phyloP scores from a whole-genome alignment of 1,284 basidiomycete genomes.

The Ganoderma sinense region DNA sequence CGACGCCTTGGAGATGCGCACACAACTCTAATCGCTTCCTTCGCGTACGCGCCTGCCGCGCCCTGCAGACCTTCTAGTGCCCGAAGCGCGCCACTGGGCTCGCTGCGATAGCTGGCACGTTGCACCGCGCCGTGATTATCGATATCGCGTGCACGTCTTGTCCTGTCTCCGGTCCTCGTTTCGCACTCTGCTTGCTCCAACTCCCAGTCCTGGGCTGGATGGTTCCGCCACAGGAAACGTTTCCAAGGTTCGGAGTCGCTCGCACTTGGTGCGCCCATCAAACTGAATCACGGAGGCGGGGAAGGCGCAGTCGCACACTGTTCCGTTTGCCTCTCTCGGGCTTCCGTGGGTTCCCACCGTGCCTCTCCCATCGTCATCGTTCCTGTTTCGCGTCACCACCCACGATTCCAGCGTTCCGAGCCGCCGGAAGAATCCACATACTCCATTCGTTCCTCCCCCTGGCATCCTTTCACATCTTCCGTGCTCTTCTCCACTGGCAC shows the following conservation, averaged over 20 bases:
- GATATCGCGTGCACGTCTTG: constrained; percentile 21
- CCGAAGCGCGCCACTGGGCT: constrained; percentile 17
- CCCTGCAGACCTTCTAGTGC: constrained; percentile 24
- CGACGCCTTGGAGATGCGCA: constrained; percentile 20
- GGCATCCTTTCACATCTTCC: constrained; percentile 8
- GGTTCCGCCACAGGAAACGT: not conserved
- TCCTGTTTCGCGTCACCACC: constrained; percentile 12
- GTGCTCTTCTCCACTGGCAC: not conserved
- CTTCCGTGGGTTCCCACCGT: constrained; percentile 9
- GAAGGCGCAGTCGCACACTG: constrained; percentile 10
- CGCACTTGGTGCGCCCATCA: constrained; percentile 6
- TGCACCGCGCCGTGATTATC: constrained; percentile 24
- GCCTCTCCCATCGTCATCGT: constrained; percentile 19
- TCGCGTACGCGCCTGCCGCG: constrained; percentile 22
- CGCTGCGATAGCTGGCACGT: constrained; percentile 26
- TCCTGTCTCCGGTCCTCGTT: not conserved
- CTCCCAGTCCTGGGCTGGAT: not conserved
- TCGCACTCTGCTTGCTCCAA: not conserved
- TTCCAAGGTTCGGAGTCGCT: not conserved
- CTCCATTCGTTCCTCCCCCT: not conserved
- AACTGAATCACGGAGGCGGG: constrained; percentile 15
- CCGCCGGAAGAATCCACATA: constrained; percentile 13
- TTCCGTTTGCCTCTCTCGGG: constrained; percentile 15
- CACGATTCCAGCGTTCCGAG: constrained; percentile 12
- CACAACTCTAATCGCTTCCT: constrained; percentile 27